phyloP scores from a whole-genome alignment of 768 basidiomycete species.

The Naematelia encephala region DNA sequence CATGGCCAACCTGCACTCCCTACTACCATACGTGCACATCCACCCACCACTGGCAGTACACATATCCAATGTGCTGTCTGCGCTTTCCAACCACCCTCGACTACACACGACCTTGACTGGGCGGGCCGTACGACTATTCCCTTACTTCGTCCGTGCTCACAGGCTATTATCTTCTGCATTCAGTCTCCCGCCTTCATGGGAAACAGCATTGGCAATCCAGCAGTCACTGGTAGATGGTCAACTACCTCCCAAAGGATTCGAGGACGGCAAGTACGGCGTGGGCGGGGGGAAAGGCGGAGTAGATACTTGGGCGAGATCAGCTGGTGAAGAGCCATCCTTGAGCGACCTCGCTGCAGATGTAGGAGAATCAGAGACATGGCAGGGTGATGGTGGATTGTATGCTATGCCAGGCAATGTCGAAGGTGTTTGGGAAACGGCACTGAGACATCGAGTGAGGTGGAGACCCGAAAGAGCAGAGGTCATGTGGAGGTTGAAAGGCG shows the following conservation, averaged over 20 bases:
- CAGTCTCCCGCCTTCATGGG: slow-evolving; percentile 24
- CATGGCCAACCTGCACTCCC: slow-evolving; percentile 14
- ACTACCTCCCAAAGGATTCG: neutral
- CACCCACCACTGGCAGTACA: slow-evolving; percentile 33
- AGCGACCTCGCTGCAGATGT: neutral
- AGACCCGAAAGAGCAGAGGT: slow-evolving; percentile 25
- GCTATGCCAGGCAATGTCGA: slow-evolving; percentile 22
- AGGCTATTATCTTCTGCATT: slow-evolving; percentile 23
- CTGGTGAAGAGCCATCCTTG: slow-evolving; percentile 36
- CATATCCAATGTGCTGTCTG: slow-evolving; percentile 37
- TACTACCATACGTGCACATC: slow-evolving; percentile 38
- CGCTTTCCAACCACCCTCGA: slow-evolving; percentile 25
- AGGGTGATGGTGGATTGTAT: slow-evolving; percentile 20
- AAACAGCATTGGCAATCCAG: neutral
- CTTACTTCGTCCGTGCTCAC: slow-evolving; percentile 31
- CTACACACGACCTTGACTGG: slow-evolving; percentile 24
- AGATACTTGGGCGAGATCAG: slow-evolving; percentile 32
- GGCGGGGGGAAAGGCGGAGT: slow-evolving; percentile 28
- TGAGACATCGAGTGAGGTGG: slow-evolving; percentile 26
- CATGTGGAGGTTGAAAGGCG: slow-evolving; percentile 38
- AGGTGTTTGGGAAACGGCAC: slow-evolving; percentile 18
- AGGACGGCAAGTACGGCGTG: slow-evolving; percentile 11
- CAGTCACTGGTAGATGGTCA: neutral
- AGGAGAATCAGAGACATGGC: neutral
- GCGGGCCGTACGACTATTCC: slow-evolving; percentile 12